Evolutionary conservation across 1,284 basidiomycete genomes (phyloP).

Genomic region (Volvariella surrecta): DNA sequence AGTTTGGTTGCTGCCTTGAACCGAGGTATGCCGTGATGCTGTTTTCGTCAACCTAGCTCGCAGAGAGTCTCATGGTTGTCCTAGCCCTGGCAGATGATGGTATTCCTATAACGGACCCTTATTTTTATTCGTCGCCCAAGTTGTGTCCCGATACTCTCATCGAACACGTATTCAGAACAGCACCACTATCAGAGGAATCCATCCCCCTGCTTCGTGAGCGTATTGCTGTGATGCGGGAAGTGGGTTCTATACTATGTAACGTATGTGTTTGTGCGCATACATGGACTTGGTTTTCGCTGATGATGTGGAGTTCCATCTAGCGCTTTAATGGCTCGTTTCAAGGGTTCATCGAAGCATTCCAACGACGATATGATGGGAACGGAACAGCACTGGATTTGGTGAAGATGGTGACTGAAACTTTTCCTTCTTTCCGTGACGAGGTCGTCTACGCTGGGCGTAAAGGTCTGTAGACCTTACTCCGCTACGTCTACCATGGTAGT

Average conservation of each 20-base stretch:
- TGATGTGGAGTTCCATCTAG: slow-evolving; percentile 24
- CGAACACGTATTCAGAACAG: slow-evolving; percentile 55
- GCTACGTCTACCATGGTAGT: neutral
- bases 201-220: slow-evolving; percentile 64
- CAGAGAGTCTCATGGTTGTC: neutral
- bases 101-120: slow-evolving; percentile 68
- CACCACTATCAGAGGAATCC: slow-evolving; percentile 44
- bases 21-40: slow-evolving; percentile 42
- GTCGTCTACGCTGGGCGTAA: slow-evolving; percentile 42
- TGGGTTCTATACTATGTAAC: slow-evolving; percentile 56
- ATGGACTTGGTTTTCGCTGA: neutral
- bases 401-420: slow-evolving; percentile 56
- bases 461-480: slow-evolving; percentile 27
- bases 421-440: slow-evolving; percentile 74
- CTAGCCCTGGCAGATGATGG: slow-evolving; percentile 48
- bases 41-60: too few relatives aligned
- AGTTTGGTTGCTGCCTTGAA: slow-evolving; percentile 71
- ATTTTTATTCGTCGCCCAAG: slow-evolving; percentile 60
- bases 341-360: slow-evolving; percentile 56
- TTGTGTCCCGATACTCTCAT: slow-evolving; percentile 61
- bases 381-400: slow-evolving; percentile 68
- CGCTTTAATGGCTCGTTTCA: slow-evolving; percentile 64
- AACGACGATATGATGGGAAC: slow-evolving; percentile 34
- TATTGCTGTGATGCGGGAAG: slow-evolving; percentile 64
- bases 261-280: slow-evolving; percentile 31